Conservation (phyloP, 768 basidiomycete species). For the Hebeloma cylindrosporum region DNA sequence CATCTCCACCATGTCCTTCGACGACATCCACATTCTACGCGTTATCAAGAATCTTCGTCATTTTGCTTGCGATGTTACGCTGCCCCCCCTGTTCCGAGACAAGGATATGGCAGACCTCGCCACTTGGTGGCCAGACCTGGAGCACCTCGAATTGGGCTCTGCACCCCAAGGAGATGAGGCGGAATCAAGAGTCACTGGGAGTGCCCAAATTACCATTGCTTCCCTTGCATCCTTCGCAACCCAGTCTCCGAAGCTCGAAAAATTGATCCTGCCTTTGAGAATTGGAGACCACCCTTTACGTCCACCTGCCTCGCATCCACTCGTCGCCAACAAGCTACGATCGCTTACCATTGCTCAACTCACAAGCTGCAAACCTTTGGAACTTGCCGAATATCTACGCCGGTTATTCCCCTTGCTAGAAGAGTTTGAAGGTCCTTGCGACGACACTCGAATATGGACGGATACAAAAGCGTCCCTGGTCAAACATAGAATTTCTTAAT, state of each 20-base stretch:
- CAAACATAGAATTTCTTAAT: neutral
- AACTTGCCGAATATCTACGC: slow-evolving; percentile 30
- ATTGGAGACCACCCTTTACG: slow-evolving; percentile 13
- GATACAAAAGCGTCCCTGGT: slow-evolving; percentile 19
- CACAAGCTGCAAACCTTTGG: slow-evolving; percentile 25
- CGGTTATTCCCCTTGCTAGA: slow-evolving; percentile 40
- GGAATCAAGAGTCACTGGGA: slow-evolving; percentile 6
- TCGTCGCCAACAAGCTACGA: slow-evolving; percentile 25
- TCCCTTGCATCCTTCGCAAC: slow-evolving; percentile 29
- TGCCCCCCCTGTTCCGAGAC: slow-evolving; percentile 40
- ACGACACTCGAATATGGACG: slow-evolving; percentile 25
- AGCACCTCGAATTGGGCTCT: slow-evolving; percentile 41
- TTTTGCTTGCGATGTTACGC: slow-evolving; percentile 39
- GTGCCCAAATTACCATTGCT: slow-evolving; percentile 25
- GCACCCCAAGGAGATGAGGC: slow-evolving; percentile 25
- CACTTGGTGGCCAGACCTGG: slow-evolving; percentile 46
- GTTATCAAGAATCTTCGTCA: slow-evolving; percentile 32
- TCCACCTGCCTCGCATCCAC: neutral
- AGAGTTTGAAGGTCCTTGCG: slow-evolving; percentile 35
- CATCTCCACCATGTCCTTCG: slow-evolving; percentile 24
- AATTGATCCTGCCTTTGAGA: slow-evolving; percentile 31
- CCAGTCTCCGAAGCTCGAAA: slow-evolving; percentile 26
- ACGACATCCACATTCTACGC: slow-evolving; percentile 35
- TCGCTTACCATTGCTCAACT: slow-evolving; percentile 36
- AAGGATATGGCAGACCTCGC: slow-evolving; percentile 36